Evolutionary conservation across 768 basidiomycete species (phyloP), one percentile per base, ranked within the genome.

Genomic region (Macrocybe gigantea): DNA sequence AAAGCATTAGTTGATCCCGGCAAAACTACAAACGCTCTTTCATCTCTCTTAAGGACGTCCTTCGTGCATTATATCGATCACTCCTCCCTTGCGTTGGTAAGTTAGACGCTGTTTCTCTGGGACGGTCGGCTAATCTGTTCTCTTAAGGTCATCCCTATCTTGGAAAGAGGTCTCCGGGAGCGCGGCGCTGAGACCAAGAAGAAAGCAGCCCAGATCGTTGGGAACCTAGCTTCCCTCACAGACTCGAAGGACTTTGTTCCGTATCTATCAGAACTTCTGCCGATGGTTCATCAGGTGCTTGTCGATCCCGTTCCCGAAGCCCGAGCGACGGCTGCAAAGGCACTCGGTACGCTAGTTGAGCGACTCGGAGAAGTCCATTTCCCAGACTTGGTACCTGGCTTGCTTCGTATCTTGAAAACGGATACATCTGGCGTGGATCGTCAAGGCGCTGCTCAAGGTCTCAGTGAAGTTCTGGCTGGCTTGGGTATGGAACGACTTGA

Each of bases 11-110:
- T 95, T 31, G 95, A 99, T 65, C 96, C 96, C 6, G 79, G 80
- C 0, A 96, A 93, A 70, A 97, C 91, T 3, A 78, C 87, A 10
- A 83, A 75, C 55, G 96, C 94, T 0, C 69, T 99, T 44, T 69
- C 83, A n/a, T 78, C 88, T 0, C 73, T 99, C 43, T 74, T 98
- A 49, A 92, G 92, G 64, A 97, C 90, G 9, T 92, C 93, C 4
- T 99, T 98, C 70, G 87, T 92, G 69, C 96, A 99, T 61, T 97
- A 96, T 60, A 94, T 99, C 54, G 96, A 98, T 55, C 88, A 95
- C 48, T 94, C 96, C 1, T 97, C 95, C 3, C 71, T 99, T 6
- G 96, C 96, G 12, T 66, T 99, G 58, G 90, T 93, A 49, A 56
- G 85, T 66, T 15, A 41, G 11, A 34, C 38, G 44, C 41, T 37